Base-by-base conservation (phyloP, 768 basidiomycete genomes). In the Coprinopsis cinerea region DNA sequence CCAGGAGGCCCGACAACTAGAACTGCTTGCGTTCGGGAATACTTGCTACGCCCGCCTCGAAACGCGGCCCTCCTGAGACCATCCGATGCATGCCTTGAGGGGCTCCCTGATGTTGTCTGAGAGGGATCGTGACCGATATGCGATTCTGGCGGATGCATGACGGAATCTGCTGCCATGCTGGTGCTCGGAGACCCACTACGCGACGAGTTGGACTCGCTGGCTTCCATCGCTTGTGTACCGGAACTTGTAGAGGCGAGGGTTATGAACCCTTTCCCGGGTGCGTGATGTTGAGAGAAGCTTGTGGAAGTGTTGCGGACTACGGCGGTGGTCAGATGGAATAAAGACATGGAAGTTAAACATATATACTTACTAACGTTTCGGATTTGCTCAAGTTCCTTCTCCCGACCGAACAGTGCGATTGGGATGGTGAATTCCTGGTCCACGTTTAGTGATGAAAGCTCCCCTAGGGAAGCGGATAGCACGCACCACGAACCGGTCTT, bases 391-490 rank as follows among this genome's bases (percentile, higher is more conserved):
- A 87, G 66, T 63, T 87, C 85, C 57, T 76, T 82, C 43, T 86
- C 83, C 40, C 86, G 74, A 5, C 86, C 86, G 59, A 83, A 87
- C 66, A 88, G 64, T 27, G 77, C 73, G 32, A 79, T 75, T 2
- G 85, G 85, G 57, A 86, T 77, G 0, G 82, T 85, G 51, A 86
- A 86, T 60, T 83, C 83, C 82, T 83, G 45, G 37, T 27, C 18
- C 27, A 27, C 40, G 36, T 32, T 20, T 26, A 46, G 17, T 18
- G 14, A 20, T 23, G 32, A 47, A 44, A 14, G n/a, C 11, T 26
- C 18, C 17, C 7, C 2, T n/a, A 4, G 20, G 52, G 18, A n/a
- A 49, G 27, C 40, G 13, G 40, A n/a, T 47, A 5, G 17, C 15
- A 57, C 70, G 54, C 56, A 82, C 83, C 69, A 77, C 77, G 54